Evolutionary conservation across 768 basidiomycete species (phyloP), one percentile per base, ranked within the genome.

Genomic region (Astraeus odoratus): DNA sequence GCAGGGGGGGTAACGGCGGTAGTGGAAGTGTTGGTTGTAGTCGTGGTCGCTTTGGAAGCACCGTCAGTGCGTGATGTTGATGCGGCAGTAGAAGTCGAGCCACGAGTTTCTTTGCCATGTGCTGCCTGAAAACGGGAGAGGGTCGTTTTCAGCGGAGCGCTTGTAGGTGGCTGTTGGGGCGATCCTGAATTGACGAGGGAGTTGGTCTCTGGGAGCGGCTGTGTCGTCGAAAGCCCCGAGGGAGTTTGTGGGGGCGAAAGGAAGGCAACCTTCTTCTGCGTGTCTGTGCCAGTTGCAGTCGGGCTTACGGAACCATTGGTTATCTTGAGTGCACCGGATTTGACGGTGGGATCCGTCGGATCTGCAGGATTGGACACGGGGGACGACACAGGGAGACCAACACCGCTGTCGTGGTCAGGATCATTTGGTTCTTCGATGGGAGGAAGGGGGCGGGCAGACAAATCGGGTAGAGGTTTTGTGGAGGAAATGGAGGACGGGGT

Each of bases 221-320:
- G 74, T 62, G 81, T 77, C 50, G 60, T 48, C 43, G 59, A 58
- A 48, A 74, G 68, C 49, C 67, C 74, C 30, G 70, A 64, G 40
- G 83, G 80, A 0, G 86, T 84, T 23, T 83, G 84, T 12, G 84
- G 79, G 39, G 87, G 86, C 23, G 86, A 87, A 56, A 86, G 74
- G 67, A 92, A 92, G 22, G 87, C 89, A 36, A 92, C 89, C 67
- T 89, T 89, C 73, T 92, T 92, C 57, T 77, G 78, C 25, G 77
- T 70, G 52, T 84, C 83, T 50, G 62, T 62, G 38, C 27, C 48
- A 30, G 56, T 55, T 41, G 55, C 53, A 19, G 55, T 46, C 20
- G 58, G 55, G 41, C 37, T 54, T 49, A 57, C 56, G 47, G 61
- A 65, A 35, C 63, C 60, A 46, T 70, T 71, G 45, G 62, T 60